phyloP scores from a whole-genome alignment of 2,329 filamentous ascomycete species.

The Cladosporium colombiae region DNA sequence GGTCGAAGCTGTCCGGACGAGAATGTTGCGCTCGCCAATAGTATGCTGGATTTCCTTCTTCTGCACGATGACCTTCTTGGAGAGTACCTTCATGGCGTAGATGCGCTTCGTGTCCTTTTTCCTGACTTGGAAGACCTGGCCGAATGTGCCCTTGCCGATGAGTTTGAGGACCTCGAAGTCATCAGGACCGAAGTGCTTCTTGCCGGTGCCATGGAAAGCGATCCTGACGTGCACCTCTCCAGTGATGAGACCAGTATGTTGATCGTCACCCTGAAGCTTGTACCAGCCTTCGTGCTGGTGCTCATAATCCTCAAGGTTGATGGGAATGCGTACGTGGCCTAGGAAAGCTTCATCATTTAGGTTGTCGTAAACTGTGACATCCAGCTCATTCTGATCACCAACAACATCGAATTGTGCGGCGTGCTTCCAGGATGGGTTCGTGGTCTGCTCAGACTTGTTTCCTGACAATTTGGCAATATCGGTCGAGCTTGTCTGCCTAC shows the following conservation, averaged over 20 bases:
- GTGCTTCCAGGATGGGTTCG: constrained; percentile 92
- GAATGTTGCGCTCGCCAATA: constrained; percentile 92
- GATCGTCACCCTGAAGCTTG: constrained; percentile 71
- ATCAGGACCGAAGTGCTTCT: constrained; percentile 88
- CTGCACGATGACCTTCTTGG: constrained; percentile 99
- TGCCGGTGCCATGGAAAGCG: constrained; percentile 81
- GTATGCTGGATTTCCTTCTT: constrained; percentile 99
- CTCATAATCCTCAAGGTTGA: constrained; percentile 67
- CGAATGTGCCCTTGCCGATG: constrained; percentile 97
- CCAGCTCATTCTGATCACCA: constrained; percentile 83
- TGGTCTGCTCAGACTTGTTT: constrained; percentile 61
- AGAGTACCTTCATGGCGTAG: constrained; percentile 98
- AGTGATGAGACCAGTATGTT: constrained; percentile 62
- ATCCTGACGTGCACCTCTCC: constrained; percentile 90
- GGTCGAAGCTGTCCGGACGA: constrained; percentile 91
- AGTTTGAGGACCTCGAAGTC: constrained; percentile 96
- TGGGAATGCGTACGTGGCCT: constrained; percentile 82
- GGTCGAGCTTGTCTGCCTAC: constrained; percentile 93
- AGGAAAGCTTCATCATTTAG: constrained; percentile 84
- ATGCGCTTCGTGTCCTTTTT: constrained; percentile 96
- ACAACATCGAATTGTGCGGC: constrained; percentile 95
- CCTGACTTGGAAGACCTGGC: constrained; percentile 95
- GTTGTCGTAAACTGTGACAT: constrained; percentile 91
- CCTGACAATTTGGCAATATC: constrained; percentile 65
- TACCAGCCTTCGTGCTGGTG: constrained; percentile 83